phyloP scores from a whole-genome alignment of 306 rosid genomes.

The Aeschynomene evenia region DNA sequence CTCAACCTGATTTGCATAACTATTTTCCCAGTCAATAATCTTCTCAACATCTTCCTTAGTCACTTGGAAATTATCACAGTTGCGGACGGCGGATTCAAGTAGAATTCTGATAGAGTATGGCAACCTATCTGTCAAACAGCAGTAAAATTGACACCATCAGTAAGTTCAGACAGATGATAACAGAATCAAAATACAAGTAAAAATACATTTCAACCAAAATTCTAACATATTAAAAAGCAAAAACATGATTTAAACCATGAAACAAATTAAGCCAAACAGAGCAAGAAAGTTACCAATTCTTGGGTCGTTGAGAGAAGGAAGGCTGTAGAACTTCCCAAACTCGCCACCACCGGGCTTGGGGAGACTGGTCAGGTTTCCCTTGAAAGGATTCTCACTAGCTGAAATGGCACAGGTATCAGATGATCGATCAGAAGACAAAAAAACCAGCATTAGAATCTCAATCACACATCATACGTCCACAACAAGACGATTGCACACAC shows the following conservation, averaged over 20 bases:
- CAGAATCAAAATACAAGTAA: no score
- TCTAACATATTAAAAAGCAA: no score
- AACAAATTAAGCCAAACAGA: neutral
- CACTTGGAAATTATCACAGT: slow-evolving; percentile 96
- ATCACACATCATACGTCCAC: neutral
- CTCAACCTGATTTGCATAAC: slow-evolving; percentile 80
- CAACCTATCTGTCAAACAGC: slow-evolving; percentile 63
- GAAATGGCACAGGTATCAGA: slow-evolving; percentile 26
- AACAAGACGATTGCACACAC: no score
- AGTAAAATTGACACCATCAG: slow-evolving; percentile 19
- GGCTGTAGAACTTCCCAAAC: slow-evolving; percentile 91
- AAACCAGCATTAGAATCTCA: neutral
- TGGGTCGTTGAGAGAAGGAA: slow-evolving; percentile 88
- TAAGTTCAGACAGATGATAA: no score
- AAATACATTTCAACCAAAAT: no score
- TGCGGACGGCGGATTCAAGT: slow-evolving; percentile 89
- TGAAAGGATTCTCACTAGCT: slow-evolving; percentile 90
- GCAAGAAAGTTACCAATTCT: slow-evolving; percentile 67
- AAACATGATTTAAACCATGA: neutral
- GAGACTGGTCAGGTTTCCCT: slow-evolving; percentile 76
- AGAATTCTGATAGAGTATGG: slow-evolving; percentile 91
- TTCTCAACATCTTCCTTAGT: slow-evolving; percentile 92
- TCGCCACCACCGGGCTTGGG: slow-evolving; percentile 97
- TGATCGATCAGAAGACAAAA: neutral
- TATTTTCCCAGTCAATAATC: slow-evolving; percentile 89